Base-by-base conservation (phyloP, 805 yeast genomes). In the Wickerhamomyces tratensis region DNA sequence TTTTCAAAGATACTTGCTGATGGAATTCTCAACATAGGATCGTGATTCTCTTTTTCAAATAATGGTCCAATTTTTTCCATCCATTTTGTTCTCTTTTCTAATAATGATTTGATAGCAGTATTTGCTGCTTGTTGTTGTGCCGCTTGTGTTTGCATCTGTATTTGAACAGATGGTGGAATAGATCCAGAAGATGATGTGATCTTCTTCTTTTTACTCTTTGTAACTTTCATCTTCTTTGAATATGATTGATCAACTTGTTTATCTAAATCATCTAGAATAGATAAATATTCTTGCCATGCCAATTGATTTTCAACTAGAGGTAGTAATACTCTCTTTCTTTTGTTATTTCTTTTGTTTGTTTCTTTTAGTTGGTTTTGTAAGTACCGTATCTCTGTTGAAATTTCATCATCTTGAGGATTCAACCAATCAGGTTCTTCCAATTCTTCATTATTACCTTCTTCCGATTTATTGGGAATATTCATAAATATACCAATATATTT, bases 231-330 rank as follows among this genome's bases (percentile, higher is more conserved):
- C 46, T 97, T 70, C 60, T 88, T 84, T 48, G 84, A 65, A 58
- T 89, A 93, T 20, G 95, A 89, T 60, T 86, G 97, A 58, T 93
- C 98, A 34, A 93, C 89, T 63, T 93, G 99, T 59, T 91, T 93
- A 60, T 93, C 97, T 50, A 93, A 69, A 57, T 93, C 98, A 44
- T 93, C 98, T 45, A 88, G 63, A 41, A 93, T 89, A 11, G 91
- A 83, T 45, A 81, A 70, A 60, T 86, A 93, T 60, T 93, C 98
- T 59, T 91, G 96, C 79, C 89, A 93, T 27, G 97, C 96, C 53
- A 93, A 70, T 52, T 86, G 95, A 49, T 85, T 93, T 51, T 88
- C 91, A 13, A 93, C 72, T 1, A 82, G 53, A 1, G 95, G 94
- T 26, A 80, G 64, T 34, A 93, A 56, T 36, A 68, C 64, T 45